Base-by-base conservation (phyloP, 176 grass and related monocot species). In the Areca catechu region DNA sequence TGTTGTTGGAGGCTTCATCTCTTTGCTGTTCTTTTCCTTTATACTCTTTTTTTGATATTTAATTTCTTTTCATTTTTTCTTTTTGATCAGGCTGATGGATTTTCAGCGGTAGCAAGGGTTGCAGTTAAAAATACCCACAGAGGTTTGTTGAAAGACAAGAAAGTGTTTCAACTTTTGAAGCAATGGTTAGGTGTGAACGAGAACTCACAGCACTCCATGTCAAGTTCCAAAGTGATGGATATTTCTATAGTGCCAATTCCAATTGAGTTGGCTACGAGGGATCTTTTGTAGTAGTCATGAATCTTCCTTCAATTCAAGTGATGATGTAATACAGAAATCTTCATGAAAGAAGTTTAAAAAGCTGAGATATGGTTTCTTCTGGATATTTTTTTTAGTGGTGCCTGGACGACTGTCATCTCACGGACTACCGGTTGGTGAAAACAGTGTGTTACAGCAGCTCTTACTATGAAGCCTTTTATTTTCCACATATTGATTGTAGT, bases 41-140 rank as follows among this genome's bases (percentile, higher is more conserved):
- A 37, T 37, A 37, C 2, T 37, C 7, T 0, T 37, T 37, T 37
- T 6, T 24, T 51, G 4, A 9, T 43, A 16, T 37, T n/a, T 15
- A 63, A 7, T 19, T 15, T 37, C 17, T 9, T 29, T 53, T 30
- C 29, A 14, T 65, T 51, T 52, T 24, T 27, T 29, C 34, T 54
- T 49, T 15, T 67, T 51, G 54, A 56, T 62, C 3, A 97, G 92
- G 92, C 92, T 66, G 92, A 97, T 72, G 86, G 92, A 18, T 85
- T 91, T 56, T 30, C 50, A 20, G 86, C 92, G 0, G 77, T 74
- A 57, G 80, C 76, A 75, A 97, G 86, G 70, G 77, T 88, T 24
- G 86, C 86, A 15, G 20, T 97, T 69, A 48, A 74, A 19, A 75
- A 64, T 1, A 74, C 72, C 60, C 92, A 97, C 61, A 61, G 92